phyloP scores from a whole-genome alignment of 192 early-diverging fungal genomes.

The Coemansia sp. region DNA sequence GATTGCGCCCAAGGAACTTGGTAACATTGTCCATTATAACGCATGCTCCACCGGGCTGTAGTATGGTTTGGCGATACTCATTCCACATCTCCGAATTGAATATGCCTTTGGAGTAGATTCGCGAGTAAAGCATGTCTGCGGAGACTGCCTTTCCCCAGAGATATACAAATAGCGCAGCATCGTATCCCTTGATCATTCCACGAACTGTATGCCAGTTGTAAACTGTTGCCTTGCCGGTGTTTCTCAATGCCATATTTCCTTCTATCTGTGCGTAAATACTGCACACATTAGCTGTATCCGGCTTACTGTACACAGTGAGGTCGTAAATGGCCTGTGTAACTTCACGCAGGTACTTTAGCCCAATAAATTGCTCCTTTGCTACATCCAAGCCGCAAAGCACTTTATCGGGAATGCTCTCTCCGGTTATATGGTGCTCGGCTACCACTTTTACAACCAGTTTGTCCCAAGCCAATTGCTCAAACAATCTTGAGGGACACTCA shows the following conservation, averaged over 20 bases:
- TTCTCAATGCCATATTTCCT: slow-evolving; percentile 6
- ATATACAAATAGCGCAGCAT: slow-evolving; percentile 68
- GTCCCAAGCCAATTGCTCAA: slow-evolving; percentile 69
- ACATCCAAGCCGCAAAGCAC: slow-evolving; percentile 58
- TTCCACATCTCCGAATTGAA: slow-evolving; percentile 10
- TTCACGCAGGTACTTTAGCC: slow-evolving; percentile 61
- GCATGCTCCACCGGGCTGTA: slow-evolving; percentile 5
- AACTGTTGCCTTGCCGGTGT: slow-evolving; percentile 27
- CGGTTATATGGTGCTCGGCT: slow-evolving; percentile 62
- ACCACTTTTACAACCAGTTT: slow-evolving; percentile 42
- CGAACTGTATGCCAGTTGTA: slow-evolving; percentile 47
- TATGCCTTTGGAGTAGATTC: slow-evolving; percentile 57
- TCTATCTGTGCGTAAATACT: slow-evolving; percentile 30
- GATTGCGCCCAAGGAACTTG: slow-evolving; percentile 3
- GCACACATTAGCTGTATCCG: slow-evolving; percentile 10
- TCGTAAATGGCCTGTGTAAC: slow-evolving; percentile 68
- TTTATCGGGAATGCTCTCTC: slow-evolving; percentile 59
- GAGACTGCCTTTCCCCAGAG: slow-evolving; percentile 71
- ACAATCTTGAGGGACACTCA: slow-evolving; percentile 77
- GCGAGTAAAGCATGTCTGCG: slow-evolving; percentile 68
- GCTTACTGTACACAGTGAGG: slow-evolving; percentile 58
- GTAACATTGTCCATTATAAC: background rate
- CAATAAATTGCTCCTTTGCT: slow-evolving; percentile 63
- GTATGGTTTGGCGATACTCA: slow-evolving; percentile 11
- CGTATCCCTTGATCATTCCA: slow-evolving; percentile 67